A percentile compares a stretch with the other conserved stretches of the same genome.
phyloP scores from a whole-genome alignment of 345 rosid genomes.

The Sisymbrium altissimum region DNA sequence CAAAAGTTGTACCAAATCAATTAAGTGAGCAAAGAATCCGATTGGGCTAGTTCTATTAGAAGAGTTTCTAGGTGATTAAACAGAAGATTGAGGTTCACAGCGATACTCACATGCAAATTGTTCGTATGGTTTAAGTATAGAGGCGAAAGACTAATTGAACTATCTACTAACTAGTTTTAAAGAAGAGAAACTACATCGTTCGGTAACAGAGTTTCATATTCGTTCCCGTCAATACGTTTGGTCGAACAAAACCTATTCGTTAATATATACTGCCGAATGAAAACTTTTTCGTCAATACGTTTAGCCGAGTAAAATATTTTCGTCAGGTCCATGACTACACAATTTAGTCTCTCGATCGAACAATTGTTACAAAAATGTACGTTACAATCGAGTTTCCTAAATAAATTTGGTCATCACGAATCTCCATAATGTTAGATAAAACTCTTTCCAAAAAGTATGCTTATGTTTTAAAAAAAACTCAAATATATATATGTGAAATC shows the following conservation, averaged over 20 bases:
- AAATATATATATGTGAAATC: neutral
- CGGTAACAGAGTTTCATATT: too few species aligned
- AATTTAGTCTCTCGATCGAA: neutral
- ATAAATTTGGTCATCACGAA: neutral
- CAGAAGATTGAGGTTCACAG: too few species aligned
- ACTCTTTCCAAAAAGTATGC: neutral
- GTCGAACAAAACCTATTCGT: too few species aligned
- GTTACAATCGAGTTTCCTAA: neutral
- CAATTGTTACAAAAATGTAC: neutral
- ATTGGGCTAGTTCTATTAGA: neutral
- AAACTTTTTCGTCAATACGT: too few species aligned
- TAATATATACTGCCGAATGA: too few species aligned
- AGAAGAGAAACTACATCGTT: too few species aligned
- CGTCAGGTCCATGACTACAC: neutral
- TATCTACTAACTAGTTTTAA: too few species aligned
- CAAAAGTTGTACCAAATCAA: neutral
- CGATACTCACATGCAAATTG: too few species aligned
- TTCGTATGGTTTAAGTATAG: too few species aligned
- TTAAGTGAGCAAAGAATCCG: neutral
- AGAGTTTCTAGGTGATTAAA: neutral
- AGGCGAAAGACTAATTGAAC: too few species aligned
- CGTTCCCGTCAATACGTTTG: too few species aligned
- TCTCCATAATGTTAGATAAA: neutral
- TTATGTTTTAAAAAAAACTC: neutral
- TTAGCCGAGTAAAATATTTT: too few species aligned